Evolutionary conservation across 2,329 filamentous ascomycete species (phyloP).

Genomic region (Sporothrix sp.): DNA sequence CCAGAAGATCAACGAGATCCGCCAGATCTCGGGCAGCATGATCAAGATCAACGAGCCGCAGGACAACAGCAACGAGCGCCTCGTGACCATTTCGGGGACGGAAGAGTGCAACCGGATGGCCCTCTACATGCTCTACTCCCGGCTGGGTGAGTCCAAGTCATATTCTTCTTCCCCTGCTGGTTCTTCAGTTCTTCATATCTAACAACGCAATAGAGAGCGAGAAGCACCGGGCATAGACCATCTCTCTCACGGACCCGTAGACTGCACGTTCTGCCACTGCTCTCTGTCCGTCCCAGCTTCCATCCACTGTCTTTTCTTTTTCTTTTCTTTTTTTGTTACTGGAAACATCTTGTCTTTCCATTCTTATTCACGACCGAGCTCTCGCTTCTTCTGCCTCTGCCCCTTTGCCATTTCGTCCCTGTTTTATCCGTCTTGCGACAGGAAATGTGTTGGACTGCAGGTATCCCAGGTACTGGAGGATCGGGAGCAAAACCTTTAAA

Average conservation of each 20-base stretch:
- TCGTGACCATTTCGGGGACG: slow-evolving; percentile 95
- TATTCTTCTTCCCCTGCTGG: background rate
- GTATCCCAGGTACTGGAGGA: background rate
- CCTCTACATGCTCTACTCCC: slow-evolving; percentile 97
- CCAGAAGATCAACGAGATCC: slow-evolving; percentile 98
- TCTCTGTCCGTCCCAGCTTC: background rate
- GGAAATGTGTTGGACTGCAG: too few relatives aligned
- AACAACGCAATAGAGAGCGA: slow-evolving; percentile 51
- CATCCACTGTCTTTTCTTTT: background rate
- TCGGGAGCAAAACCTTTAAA: background rate
- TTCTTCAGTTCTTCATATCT: background rate
- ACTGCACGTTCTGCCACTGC: background rate
- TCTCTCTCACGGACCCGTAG: too few relatives aligned
- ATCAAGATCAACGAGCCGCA: slow-evolving; percentile 99
- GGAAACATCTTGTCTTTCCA: background rate
- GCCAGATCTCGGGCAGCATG: slow-evolving; percentile 91
- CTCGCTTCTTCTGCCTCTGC: background rate
- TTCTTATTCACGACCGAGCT: too few relatives aligned
- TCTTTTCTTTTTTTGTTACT: background rate
- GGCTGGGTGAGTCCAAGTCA: slow-evolving; percentile 61
- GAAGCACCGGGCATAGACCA: slow-evolving; percentile 55
- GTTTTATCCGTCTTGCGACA: background rate
- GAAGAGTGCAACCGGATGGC: slow-evolving; percentile 99
- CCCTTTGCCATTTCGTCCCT: background rate
- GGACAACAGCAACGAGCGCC: slow-evolving; percentile 95